Evolutionary conservation across 2,329 filamentous ascomycete genomes (phyloP).

Genomic region (Metarhizium album): DNA sequence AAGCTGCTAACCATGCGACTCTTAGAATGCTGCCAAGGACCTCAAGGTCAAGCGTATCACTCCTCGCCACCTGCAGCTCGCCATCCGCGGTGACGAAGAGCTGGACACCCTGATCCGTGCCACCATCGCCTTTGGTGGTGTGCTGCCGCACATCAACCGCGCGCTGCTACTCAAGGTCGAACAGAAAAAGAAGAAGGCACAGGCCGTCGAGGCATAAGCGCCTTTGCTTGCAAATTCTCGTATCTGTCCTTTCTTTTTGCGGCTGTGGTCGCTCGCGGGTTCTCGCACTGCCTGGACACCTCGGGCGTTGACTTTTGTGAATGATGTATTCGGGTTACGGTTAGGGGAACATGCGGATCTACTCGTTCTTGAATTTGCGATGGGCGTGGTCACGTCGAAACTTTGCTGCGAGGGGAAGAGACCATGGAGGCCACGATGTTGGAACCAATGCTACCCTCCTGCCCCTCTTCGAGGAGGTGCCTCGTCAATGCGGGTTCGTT

Average conservation of each 20-base stretch:
- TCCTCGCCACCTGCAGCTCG: constrained; percentile 91
- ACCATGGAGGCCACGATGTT: background rate
- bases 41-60: constrained; percentile 99
- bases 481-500: background rate
- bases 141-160: constrained; percentile 97
- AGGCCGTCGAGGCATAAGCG: constrained; percentile 34
- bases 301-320: constrained; percentile 2
- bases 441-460: background rate
- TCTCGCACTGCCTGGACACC: background rate
- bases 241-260: constrained; percentile 7
- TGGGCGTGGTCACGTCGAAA: background rate
- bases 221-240: background rate
- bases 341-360: constrained; percentile 3
- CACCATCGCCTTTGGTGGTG: constrained; percentile 96
- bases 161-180: constrained; percentile 91
- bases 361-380: background rate
- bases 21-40: constrained; percentile 90
- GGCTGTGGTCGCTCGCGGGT: constrained; percentile 9
- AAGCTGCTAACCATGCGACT: background rate
- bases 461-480: background rate
- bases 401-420: background rate
- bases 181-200: constrained; percentile 94
- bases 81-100: constrained; percentile 97
- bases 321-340: constrained; percentile 2
- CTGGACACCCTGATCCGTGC: constrained; percentile 94